Percentiles rank a stretch among this genome's conserved stretches.
Conservation (phyloP, 768 basidiomycete species). For the Arthromyces matolae region DNA sequence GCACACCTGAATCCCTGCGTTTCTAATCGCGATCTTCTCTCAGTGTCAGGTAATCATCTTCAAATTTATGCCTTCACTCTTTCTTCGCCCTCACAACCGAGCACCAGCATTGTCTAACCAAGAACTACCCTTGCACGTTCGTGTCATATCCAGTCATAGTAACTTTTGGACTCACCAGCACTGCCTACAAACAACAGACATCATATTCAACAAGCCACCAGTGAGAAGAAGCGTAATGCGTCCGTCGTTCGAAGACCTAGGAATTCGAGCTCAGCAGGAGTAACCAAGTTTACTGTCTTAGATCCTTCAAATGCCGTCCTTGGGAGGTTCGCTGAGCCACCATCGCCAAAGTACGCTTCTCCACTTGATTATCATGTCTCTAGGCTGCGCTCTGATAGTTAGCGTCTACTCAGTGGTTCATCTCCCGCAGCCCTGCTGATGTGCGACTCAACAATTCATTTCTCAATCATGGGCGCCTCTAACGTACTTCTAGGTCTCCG, state of each 20-base stretch:
- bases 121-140: slow-evolving; percentile 91
- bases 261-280: slow-evolving; percentile 45
- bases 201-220: slow-evolving; percentile 79
- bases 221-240: slow-evolving; percentile 72
- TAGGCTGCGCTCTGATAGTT: slow-evolving; percentile 18
- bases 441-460: slow-evolving; percentile 25
- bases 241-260: slow-evolving; percentile 60
- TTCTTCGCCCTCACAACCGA: slow-evolving; percentile 9
- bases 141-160: slow-evolving; percentile 32
- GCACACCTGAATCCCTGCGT: neutral
- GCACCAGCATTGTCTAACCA: slow-evolving; percentile 73
- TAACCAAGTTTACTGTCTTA: slow-evolving; percentile 42
- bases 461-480: slow-evolving; percentile 13
- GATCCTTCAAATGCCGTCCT: slow-evolving; percentile 21
- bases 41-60: slow-evolving; percentile 60
- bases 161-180: slow-evolving; percentile 2
- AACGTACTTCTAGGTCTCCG: slow-evolving; percentile 25
- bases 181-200: slow-evolving; percentile 51
- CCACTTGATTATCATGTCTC: slow-evolving; percentile 12
- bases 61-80: slow-evolving; percentile 12
- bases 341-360: slow-evolving; percentile 21
- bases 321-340: slow-evolving; percentile 22
- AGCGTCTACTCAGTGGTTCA: slow-evolving; percentile 24
- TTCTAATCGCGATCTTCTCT: neutral
- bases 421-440: slow-evolving; percentile 37